Percentiles rank a stretch among this genome's conserved stretches.
phyloP scores from a whole-genome alignment of 1,284 basidiomycete genomes.

The Fistulina hepatica region DNA sequence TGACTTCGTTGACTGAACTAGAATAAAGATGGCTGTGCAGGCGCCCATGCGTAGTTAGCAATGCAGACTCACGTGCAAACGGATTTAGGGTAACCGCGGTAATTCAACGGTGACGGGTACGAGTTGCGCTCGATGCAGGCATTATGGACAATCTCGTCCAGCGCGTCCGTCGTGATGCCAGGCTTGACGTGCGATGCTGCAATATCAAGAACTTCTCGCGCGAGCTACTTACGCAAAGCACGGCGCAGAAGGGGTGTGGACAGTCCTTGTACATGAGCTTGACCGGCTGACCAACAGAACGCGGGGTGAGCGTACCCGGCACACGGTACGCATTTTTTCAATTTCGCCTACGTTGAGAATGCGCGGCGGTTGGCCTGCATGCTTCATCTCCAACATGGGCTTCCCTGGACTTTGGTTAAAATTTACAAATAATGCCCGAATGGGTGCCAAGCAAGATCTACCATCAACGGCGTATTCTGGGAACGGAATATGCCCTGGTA shows the following conservation, averaged over 20 bases:
- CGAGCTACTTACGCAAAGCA: constrained; percentile 45
- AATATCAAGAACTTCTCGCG: constrained; percentile 85
- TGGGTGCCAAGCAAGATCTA: constrained; percentile 27
- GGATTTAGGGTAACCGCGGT: constrained; percentile 89
- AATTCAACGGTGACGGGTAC: constrained; percentile 93
- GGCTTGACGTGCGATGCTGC: constrained; percentile 78
- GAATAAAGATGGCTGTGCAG: background rate
- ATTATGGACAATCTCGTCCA: constrained; percentile 93
- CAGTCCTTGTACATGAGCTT: constrained; percentile 8
- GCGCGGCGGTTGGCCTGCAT: constrained; percentile 49
- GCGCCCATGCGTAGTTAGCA: constrained; percentile 1
- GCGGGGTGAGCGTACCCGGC: constrained; percentile 42
- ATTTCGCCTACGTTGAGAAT: constrained; percentile 59
- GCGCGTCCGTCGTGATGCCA: constrained; percentile 91
- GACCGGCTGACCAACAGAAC: constrained; percentile 1
- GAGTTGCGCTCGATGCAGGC: constrained; percentile 85
- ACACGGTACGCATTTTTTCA: constrained; percentile 70
- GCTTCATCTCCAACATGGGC: constrained; percentile 49
- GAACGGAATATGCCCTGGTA: constrained; percentile 66
- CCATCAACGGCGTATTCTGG: constrained; percentile 75
- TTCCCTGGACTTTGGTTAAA: constrained; percentile 33
- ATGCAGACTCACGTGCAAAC: constrained; percentile 75
- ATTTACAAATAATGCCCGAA: constrained; percentile 13
- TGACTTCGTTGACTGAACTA: constrained; percentile 89
- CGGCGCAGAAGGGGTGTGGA: too few relatives aligned